These are phyloP conservation scores for Arthrobotrys musiformis DNA, from an alignment of 2,329 filamentous ascomycete genomes.

Conservation along the genomic window DNA sequence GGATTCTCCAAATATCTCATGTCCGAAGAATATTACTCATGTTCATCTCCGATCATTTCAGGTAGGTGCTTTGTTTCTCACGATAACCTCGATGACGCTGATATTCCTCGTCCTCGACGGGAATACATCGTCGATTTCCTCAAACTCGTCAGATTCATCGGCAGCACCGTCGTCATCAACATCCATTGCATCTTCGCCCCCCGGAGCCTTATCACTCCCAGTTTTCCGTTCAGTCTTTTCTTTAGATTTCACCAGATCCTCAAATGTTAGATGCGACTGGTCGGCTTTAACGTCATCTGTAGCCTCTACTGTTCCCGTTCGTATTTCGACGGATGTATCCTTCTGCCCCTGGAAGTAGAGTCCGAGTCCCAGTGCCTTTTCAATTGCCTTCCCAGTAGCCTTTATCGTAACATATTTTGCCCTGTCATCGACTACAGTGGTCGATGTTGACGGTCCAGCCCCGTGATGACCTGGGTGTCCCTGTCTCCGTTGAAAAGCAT, in stretches of 20 bases:
- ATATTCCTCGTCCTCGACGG: constrained; percentile 47
- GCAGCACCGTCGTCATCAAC: constrained; percentile 29
- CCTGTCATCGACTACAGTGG: constrained; percentile 58
- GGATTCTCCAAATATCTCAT: not conserved
- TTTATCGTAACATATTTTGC: constrained; percentile 70
- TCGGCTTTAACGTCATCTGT: constrained; percentile 73
- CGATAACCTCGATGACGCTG: constrained; percentile 51
- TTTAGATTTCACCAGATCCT: constrained; percentile 48
- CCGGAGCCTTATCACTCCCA: not conserved
- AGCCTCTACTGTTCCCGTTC: constrained; percentile 72
- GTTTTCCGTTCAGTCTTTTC: constrained; percentile 14
- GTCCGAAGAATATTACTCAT: too few species aligned
- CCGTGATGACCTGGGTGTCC: constrained; percentile 60
- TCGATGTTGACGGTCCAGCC: not conserved
- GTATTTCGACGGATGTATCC: constrained; percentile 70
- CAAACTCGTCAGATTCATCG: constrained; percentile 42
- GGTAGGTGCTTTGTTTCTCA: constrained; percentile 39
- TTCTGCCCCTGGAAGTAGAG: constrained; percentile 73
- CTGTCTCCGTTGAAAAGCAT: constrained; percentile 47
- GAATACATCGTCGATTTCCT: constrained; percentile 51
- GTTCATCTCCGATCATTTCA: not conserved
- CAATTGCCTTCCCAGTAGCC: constrained; percentile 75
- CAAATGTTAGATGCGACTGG: constrained; percentile 61
- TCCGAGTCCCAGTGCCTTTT: constrained; percentile 72
- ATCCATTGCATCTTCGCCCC: constrained; percentile 40